Base-by-base conservation (phyloP, 768 basidiomycete genomes). In the Albatrellus ellisii region DNA sequence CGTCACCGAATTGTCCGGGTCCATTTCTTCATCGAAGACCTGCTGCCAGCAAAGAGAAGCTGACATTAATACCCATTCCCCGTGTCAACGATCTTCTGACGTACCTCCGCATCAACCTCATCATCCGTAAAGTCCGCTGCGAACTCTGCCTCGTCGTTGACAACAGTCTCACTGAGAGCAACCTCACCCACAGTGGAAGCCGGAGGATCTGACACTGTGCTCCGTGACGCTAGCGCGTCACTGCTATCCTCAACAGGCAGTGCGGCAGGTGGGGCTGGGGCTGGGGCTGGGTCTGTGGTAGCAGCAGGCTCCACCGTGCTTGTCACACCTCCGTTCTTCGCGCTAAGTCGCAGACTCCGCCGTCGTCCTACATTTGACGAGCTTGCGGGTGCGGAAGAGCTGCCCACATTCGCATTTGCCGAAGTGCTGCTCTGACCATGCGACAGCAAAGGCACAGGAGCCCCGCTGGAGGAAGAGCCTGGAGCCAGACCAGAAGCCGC, bases 1-100 rank as follows among this genome's bases (percentile, higher is more conserved):
- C 9, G 74, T 65, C 5, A 75, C 63, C 15, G 72, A 69, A 36
- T 67, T 67, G 53, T 88, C 84, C 14, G 72, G 73, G 46, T 91
- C 83, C 34, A 78, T 76, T 12, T 88, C 91, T 1, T 89, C 90
- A 41, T 92, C 86, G 47, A 87, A 86, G 10, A 94, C 80, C 70
- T 77, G 50, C 6, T 21, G 17, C 41, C 11, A 34, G 46, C 35
- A 14, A 6, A 1, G 27, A 39, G 41, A 40, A 22, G n/a, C n/a
- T n/a, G n/a, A n/a, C n/a, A n/a, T n/a, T n/a, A n/a, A n/a, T n/a
- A 31, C 12, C 29, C 3, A 36, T 17, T 36, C 39, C 39, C 6
- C n/a, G 21, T 20, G 39, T n/a, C 20, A 21, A 36, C n/a, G n/a
- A n/a, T 3, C 14, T 33, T 24, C 28, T 28, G 17, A 50, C 57